Percentiles rank a stretch among this genome's conserved stretches.
Conservation (phyloP, 2,329 filamentous ascomycete genomes). For the Ophiostoma angusticollis region DNA sequence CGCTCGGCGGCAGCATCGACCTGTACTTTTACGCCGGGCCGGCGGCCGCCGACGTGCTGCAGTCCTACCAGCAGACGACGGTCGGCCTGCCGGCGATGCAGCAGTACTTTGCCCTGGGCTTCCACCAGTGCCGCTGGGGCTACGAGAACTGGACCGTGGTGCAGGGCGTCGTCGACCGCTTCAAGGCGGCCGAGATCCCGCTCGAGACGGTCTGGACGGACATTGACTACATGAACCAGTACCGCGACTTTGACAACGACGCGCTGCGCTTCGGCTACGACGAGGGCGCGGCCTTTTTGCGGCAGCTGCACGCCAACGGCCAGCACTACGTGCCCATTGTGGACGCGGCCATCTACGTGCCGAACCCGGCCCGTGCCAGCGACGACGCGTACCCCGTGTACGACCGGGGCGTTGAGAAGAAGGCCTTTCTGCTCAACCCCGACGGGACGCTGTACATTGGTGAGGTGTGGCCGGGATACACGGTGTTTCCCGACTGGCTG, state of each 20-base stretch:
- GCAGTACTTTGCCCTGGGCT: constrained; percentile 71
- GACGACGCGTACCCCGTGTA: constrained; percentile 58
- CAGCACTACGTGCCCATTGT: constrained; percentile 66
- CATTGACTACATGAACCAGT: constrained; percentile 56
- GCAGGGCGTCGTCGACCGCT: constrained; percentile 54
- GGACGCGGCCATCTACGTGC: constrained; percentile 56
- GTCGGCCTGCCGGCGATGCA: constrained; percentile 65
- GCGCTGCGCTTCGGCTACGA: constrained; percentile 41
- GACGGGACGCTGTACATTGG: constrained; percentile 46
- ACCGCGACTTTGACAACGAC: constrained; percentile 51
- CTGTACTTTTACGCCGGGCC: constrained; percentile 70
- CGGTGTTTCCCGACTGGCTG: constrained; percentile 56
- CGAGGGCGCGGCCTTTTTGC: constrained; percentile 47
- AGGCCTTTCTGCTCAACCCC: constrained; percentile 39
- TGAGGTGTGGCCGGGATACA: constrained; percentile 62
- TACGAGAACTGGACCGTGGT: constrained; percentile 61
- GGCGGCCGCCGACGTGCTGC: constrained; percentile 52
- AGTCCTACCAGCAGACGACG: constrained; percentile 49
- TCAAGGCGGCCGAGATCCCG: constrained; percentile 50
- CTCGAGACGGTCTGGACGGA: constrained; percentile 63
- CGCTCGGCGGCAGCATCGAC: constrained; percentile 62
- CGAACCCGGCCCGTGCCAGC: constrained; percentile 56
- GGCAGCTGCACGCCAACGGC: constrained; percentile 46
- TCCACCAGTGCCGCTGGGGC: constrained; percentile 74
- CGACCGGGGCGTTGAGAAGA: constrained; percentile 45